Evolutionary conservation across 495 filamentous ascomycete genomes (phyloP).

Genomic region (Neurospora terricola): DNA sequence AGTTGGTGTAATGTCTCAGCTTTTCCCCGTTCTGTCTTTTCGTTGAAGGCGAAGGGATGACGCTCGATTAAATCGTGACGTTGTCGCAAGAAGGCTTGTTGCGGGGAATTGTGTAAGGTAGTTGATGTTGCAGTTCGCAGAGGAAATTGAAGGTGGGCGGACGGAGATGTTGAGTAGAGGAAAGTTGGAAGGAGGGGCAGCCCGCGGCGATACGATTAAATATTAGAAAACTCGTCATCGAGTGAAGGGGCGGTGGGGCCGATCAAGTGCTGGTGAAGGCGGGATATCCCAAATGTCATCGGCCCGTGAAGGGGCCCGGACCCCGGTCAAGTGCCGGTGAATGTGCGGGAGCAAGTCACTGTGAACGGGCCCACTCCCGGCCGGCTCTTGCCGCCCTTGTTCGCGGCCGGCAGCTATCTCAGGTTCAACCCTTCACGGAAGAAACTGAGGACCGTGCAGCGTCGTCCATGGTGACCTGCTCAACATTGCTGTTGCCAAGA

Average conservation of each 20-base stretch:
- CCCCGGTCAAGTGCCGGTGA: neutral
- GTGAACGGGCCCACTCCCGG: neutral
- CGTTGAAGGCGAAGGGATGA: neutral
- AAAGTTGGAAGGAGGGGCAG: neutral
- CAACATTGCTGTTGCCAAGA: neutral
- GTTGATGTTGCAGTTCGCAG: neutral
- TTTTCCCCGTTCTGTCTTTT: neutral
- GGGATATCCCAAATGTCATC: neutral
- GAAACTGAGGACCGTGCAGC: neutral
- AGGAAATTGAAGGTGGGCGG: neutral
- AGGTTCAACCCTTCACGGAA: neutral
- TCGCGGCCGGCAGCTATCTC: neutral
- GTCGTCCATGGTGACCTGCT: neutral
- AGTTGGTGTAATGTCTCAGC: neutral
- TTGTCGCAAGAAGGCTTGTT: neutral
- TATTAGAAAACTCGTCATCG: neutral
- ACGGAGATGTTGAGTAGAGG: neutral
- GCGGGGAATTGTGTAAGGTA: neutral
- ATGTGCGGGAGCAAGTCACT: neutral
- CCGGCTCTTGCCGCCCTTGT: neutral
- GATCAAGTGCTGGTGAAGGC: no score
- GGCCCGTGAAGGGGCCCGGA: neutral
- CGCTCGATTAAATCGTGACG: fast-evolving
- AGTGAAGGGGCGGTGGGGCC: no score
- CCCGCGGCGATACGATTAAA: neutral